A percentile compares a stretch with the other conserved stretches of the same genome.
These are phyloP conservation scores for Musa schizocarpa DNA, from an alignment of 176 grass and related monocot genomes.

Conservation along the genomic window DNA sequence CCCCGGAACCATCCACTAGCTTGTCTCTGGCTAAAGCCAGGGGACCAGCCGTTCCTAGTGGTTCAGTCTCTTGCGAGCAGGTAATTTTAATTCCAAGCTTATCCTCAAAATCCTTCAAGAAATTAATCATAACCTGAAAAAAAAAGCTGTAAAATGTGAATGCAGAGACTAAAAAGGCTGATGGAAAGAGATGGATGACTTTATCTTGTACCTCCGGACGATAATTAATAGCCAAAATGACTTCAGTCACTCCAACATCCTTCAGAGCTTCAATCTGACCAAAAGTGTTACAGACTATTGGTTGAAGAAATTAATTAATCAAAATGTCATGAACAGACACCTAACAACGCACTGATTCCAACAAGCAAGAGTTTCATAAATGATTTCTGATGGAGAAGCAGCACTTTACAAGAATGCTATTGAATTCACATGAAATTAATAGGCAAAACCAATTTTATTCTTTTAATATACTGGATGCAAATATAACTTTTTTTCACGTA, in stretches of 20 bases:
- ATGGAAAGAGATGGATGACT: not conserved
- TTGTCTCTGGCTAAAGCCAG: conserved; percentile 8
- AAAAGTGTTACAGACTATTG: not conserved
- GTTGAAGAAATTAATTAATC: not conserved
- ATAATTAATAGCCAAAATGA: conserved; percentile 6
- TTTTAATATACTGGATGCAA: not conserved
- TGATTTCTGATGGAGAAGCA: too few relatives aligned
- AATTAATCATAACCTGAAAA: not conserved
- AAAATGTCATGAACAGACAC: not conserved
- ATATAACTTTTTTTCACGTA: not conserved
- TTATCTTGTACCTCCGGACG: not conserved
- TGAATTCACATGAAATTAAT: not conserved
- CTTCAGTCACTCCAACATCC: conserved; percentile 6
- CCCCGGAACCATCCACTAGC: not conserved
- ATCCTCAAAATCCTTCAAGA: conserved; percentile 7
- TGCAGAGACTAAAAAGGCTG: not conserved
- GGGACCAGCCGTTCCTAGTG: conserved; percentile 6
- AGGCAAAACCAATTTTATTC: not conserved
- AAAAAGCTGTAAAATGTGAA: not conserved
- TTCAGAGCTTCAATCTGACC: conserved; percentile 6
- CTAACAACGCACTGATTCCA: not conserved
- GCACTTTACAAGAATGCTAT: not conserved
- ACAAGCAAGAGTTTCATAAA: not conserved
- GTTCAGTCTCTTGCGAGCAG: not conserved
- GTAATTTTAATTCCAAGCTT: conserved; percentile 4